Percentiles rank a stretch among this genome's conserved stretches.
phyloP scores from a whole-genome alignment of 1,284 basidiomycete species.

The Malassezia sp. region DNA sequence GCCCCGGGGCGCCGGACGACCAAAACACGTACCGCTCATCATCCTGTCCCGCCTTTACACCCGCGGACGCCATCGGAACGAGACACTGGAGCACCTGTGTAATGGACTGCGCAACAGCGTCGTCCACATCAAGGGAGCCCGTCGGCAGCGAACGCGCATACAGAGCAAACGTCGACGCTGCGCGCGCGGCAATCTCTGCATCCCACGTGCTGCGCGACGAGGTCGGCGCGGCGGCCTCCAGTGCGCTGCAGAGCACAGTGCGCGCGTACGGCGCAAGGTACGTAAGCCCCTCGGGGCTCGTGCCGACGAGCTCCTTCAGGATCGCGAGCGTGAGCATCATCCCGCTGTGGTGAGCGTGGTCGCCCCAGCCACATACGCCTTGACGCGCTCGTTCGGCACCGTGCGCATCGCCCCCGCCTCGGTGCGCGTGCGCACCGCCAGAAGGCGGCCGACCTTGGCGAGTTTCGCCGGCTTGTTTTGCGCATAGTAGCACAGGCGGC shows the following conservation, averaged over 20 bases:
- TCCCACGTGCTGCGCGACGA: slow-evolving; percentile 50
- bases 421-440: slow-evolving; percentile 63
- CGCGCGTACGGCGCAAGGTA: slow-evolving; percentile 70
- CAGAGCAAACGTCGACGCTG: slow-evolving; percentile 61
- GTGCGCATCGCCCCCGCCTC: slow-evolving; percentile 63
- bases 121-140: slow-evolving; percentile 11
- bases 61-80: neutral
- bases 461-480: slow-evolving; percentile 80
- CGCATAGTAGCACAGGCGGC: slow-evolving; percentile 81
- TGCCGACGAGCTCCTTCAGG: slow-evolving; percentile 69
- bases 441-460: slow-evolving; percentile 67
- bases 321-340: slow-evolving; percentile 79
- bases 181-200: slow-evolving; percentile 70
- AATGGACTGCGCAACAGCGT: slow-evolving; percentile 1
- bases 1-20: too few species aligned
- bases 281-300: slow-evolving; percentile 75
- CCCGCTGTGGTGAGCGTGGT: slow-evolving; percentile 51
- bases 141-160: slow-evolving; percentile 2
- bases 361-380: slow-evolving; percentile 57
- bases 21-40: too few species aligned
- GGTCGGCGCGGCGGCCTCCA: slow-evolving; percentile 53
- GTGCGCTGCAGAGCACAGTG: slow-evolving; percentile 59
- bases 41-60: neutral
- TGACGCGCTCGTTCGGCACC: slow-evolving; percentile 54
- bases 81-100: neutral